Evolutionary conservation across 331 rosid species (phyloP).

Genomic region (Erythrophleum ivorense): DNA sequence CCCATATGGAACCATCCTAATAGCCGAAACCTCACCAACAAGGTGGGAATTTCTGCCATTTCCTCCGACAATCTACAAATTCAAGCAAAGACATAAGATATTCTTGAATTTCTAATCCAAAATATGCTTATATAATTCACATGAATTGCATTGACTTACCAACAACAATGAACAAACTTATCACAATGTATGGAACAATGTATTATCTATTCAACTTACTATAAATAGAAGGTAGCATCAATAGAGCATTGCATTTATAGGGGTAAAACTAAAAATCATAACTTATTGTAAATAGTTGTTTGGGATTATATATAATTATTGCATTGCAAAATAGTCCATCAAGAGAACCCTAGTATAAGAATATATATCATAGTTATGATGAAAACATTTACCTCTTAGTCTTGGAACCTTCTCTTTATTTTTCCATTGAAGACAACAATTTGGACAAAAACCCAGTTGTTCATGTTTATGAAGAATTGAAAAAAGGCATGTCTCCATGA

Average conservation of each 20-base stretch:
- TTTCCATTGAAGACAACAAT: not conserved
- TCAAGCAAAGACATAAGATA: not conserved
- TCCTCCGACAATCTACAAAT: not conserved
- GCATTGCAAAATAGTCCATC: not conserved
- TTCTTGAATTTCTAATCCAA: too few species aligned
- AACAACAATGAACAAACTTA: too few species aligned
- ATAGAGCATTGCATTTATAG: too few species aligned
- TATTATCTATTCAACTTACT: too few species aligned
- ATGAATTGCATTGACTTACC: too few species aligned
- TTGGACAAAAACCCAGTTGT: not conserved
- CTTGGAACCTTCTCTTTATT: not conserved
- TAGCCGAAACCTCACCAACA: not conserved
- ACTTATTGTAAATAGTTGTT: not conserved
- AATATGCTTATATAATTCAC: too few species aligned
- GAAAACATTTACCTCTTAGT: not conserved
- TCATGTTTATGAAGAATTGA: not conserved
- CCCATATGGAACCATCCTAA: not conserved
- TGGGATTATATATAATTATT: not conserved
- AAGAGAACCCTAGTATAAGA: not conserved
- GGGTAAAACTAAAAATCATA: not conserved
- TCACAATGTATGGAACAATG: too few species aligned
- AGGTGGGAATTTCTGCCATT: not conserved
- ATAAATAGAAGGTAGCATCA: too few species aligned
- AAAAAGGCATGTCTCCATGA: not conserved
- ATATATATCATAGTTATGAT: not conserved